Base-by-base conservation (phyloP, 805 yeast species). In the Candida sithepensis region DNA sequence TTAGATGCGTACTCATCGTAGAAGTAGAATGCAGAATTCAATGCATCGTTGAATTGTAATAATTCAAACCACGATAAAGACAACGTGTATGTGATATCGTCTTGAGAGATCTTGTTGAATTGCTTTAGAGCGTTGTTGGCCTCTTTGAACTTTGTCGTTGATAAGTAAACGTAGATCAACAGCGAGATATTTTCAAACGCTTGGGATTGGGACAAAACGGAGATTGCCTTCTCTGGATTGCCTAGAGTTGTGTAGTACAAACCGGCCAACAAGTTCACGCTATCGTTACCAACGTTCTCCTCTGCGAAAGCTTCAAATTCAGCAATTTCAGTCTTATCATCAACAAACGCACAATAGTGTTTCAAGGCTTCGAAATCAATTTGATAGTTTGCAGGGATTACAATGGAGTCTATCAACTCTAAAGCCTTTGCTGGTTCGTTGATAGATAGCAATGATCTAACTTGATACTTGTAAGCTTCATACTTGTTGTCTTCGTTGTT, bases 1-100 rank as follows among this genome's bases (percentile, higher is more conserved):
- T 79, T 76, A 49, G 85, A 82, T 39, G 89, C 73, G 48, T 86
- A 72, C 68, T 92, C 99, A 66, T 92, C 97, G 64, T 76, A 86
- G 61, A 85, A 83, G 63, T 82, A 85, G 65, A 76, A 75, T 19
- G 73, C 65, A 10, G 76, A 71, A 57, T 73, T 72, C 49, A 69
- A 77, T 53, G 71, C 65, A 39, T 73, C 76, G 24, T 65, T 59
- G 45, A 77, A 68, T 47, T 76, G 72, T 12, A 74, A 67, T 8
- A 64, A 44, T 39, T 64, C 66, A 21, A 51, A 50, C 81, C 91
- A 88, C 14, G 95, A 81, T 64, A 88, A 96, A 26, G 89, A 79
- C 28, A 89, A 75, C 57, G 88, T 91, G 64, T 79, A 80, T 41
- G 88, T 78, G 32, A 91, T 77, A 54, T 82, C 85, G 67, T 90